These are phyloP conservation scores for Podaxis sp. DNA, from an alignment of 768 basidiomycete genomes.

Conservation along the genomic window DNA sequence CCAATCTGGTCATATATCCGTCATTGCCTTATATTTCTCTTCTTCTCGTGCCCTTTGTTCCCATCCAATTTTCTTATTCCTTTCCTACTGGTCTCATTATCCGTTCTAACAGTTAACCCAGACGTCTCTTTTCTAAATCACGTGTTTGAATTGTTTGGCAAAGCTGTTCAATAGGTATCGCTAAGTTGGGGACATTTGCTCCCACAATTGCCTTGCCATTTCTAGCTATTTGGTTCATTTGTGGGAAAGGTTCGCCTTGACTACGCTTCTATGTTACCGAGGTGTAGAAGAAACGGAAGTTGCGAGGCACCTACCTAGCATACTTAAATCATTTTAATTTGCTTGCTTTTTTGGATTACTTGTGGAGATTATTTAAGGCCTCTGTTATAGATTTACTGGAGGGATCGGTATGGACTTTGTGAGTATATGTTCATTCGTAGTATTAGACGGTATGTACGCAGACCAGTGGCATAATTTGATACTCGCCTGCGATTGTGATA, in stretches of 20 bases:
- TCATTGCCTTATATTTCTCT: conserved; percentile 28
- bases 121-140: conserved; percentile 28
- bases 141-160: conserved; percentile 16
- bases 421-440: neutral
- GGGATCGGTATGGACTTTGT: neutral
- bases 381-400: neutral
- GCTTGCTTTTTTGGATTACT: conserved; percentile 1
- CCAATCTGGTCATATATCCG: conserved; percentile 44
- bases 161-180: conserved; percentile 1
- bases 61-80: conserved; percentile 22
- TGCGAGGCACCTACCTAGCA: neutral
- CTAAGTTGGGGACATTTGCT: neutral
- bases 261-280: neutral
- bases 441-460: neutral
- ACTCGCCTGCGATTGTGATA: too few relatives aligned
- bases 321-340: conserved; percentile 2
- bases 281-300: neutral
- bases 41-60: conserved; percentile 21
- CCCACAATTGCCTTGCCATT: neutral
- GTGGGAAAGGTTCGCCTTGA: neutral
- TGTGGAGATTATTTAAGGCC: neutral
- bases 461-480: neutral
- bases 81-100: conserved; percentile 23
- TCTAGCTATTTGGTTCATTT: neutral
- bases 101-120: conserved; percentile 32